phyloP scores from a whole-genome alignment of 1,139 yeast genomes.

The Yarrowia galli region DNA sequence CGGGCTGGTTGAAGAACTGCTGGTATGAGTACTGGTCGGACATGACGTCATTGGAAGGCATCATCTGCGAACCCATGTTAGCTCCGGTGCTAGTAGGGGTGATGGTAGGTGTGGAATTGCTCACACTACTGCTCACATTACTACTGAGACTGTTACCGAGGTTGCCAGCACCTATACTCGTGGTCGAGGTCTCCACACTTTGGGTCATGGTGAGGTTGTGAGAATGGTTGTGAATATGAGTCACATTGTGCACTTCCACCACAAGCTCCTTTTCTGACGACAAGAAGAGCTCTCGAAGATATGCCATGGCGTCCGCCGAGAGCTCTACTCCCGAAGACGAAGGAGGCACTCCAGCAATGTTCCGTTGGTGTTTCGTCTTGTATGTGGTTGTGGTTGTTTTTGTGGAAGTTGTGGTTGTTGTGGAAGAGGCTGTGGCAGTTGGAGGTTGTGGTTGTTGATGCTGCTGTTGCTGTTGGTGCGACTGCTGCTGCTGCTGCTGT shows the following conservation, averaged over 20 bases:
- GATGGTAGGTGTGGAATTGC: conserved; percentile 8
- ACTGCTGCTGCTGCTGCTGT: conserved; percentile 29
- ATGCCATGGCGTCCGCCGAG: conserved; percentile 36
- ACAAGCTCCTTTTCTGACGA: conserved; percentile 21
- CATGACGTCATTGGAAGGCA: conserved; percentile 26
- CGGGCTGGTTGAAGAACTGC: conserved; percentile 24
- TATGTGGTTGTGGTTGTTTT: conserved; percentile 36
- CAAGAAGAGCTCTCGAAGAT: conserved; percentile 33
- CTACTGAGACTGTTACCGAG: neutral
- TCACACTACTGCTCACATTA: conserved; percentile 19
- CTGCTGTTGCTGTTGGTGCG: conserved; percentile 23
- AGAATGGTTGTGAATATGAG: conserved; percentile 29
- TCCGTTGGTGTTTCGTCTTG: conserved; percentile 18
- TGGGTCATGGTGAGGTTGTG: conserved; percentile 1
- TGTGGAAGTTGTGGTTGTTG: conserved; percentile 37
- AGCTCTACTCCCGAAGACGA: neutral
- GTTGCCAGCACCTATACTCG: conserved; percentile 7
- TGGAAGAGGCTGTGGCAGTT: conserved; percentile 3
- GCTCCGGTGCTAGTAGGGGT: conserved; percentile 2
- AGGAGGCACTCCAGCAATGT: conserved; percentile 22
- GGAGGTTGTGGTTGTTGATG: conserved; percentile 33
- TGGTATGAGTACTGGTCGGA: conserved; percentile 36
- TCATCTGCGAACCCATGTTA: conserved; percentile 30
- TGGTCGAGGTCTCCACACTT: conserved; percentile 6
- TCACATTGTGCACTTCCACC: conserved; percentile 31